Conservation (phyloP, 345 rosid genomes). For the Salix exigua region DNA sequence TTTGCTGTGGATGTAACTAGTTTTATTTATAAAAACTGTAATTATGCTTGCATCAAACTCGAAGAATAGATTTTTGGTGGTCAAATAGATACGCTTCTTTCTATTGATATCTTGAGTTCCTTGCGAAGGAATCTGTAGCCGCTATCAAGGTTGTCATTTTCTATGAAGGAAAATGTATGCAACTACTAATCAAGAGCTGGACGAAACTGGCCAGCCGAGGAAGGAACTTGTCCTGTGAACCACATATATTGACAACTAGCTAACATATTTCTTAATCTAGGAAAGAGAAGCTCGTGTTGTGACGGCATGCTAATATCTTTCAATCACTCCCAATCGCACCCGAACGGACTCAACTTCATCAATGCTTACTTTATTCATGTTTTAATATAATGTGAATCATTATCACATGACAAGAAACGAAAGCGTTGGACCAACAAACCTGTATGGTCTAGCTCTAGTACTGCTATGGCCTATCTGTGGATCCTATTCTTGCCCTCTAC, state of each 20-base stretch:
- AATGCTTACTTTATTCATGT: too few species aligned
- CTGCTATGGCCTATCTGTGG: too few species aligned
- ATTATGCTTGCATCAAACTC: too few species aligned
- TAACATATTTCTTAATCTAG: not conserved
- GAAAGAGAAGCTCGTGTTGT: not conserved
- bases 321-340: not conserved
- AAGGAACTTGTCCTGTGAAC: not conserved
- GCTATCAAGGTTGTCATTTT: constrained; percentile 1
- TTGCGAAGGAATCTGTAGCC: not conserved
- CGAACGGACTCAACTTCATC: not conserved
- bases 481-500: too few species aligned
- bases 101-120: not conserved
- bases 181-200: not conserved
- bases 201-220: not conserved
- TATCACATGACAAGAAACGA: not conserved
- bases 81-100: too few species aligned
- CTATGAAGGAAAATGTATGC: not conserved
- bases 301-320: not conserved
- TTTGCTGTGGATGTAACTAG: too few species aligned
- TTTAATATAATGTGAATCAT: not conserved
- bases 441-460: too few species aligned
- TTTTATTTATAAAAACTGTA: too few species aligned
- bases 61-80: too few species aligned
- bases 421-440: not conserved
- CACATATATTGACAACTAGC: not conserved